phyloP scores from a whole-genome alignment of 768 basidiomycete species.

The Russula ochroleuca region DNA sequence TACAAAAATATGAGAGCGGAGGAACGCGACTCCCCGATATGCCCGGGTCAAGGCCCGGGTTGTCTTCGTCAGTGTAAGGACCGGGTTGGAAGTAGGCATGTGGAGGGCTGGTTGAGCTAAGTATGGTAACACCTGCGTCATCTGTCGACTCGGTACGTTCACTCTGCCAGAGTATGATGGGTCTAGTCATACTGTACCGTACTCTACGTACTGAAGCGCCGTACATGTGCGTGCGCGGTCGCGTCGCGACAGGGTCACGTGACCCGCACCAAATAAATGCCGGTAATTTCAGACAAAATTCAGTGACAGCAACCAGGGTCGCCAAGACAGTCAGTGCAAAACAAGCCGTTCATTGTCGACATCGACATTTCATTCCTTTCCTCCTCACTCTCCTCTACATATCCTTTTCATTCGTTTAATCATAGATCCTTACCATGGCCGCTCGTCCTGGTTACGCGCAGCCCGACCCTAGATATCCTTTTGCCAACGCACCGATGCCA shows the following conservation, averaged over 20 bases:
- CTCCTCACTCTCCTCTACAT: constrained; percentile 3
- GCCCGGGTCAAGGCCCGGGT: not conserved
- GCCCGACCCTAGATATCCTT: constrained; percentile 36
- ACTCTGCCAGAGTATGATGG: constrained; percentile 26
- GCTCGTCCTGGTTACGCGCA: constrained; percentile 35
- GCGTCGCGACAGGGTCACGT: constrained; percentile 1
- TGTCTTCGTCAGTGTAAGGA: constrained; percentile 17
- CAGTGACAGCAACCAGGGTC: not conserved
- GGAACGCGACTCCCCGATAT: constrained; percentile 35
- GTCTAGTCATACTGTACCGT: constrained; percentile 7
- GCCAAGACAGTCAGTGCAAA: not conserved
- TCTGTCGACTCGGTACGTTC: constrained; percentile 11
- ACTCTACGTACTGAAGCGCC: no score
- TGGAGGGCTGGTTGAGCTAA: constrained; percentile 19
- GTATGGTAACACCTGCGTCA: constrained; percentile 23
- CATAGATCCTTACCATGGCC: constrained; percentile 32
- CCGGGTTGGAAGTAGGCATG: constrained; percentile 19
- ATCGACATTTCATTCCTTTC: constrained; percentile 24
- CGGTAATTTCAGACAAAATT: not conserved
- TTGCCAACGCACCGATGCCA: constrained; percentile 30
- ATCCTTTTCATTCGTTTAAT: constrained; percentile 13
- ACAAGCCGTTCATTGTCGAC: constrained; percentile 9
- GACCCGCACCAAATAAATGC: not conserved
- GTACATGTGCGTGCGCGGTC: not conserved
- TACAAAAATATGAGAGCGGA: constrained; percentile 51